Conservation (phyloP, 1,139 yeast species). For the Yamadazyma pseudoaaseri region DNA sequence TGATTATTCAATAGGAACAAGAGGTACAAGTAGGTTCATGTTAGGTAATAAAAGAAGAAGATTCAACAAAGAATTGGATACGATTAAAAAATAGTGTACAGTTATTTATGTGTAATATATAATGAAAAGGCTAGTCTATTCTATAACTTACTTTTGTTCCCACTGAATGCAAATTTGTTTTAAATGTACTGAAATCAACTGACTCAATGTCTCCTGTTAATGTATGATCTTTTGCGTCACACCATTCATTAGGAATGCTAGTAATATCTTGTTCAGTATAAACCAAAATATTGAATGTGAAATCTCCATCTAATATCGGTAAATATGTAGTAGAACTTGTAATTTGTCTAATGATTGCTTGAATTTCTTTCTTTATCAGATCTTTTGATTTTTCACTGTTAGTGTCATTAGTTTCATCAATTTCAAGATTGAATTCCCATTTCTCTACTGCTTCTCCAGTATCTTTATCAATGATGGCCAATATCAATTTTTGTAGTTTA, state of each 20-base stretch:
- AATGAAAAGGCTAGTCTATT: slow-evolving; percentile 15
- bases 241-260: slow-evolving; percentile 79
- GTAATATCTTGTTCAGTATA: slow-evolving; percentile 68
- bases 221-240: slow-evolving; percentile 65
- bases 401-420: slow-evolving; percentile 20
- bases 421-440: slow-evolving; percentile 79
- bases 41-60: slow-evolving; percentile 49
- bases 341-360: slow-evolving; percentile 82
- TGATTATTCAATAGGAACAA: slow-evolving; percentile 44
- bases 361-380: slow-evolving; percentile 71
- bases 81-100: slow-evolving; percentile 1
- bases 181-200: slow-evolving; percentile 69
- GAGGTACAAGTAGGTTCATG: slow-evolving; percentile 57
- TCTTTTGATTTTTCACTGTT: slow-evolving; percentile 35
- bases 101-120: background rate
- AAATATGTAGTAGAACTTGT: slow-evolving; percentile 85
- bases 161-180: slow-evolving; percentile 68
- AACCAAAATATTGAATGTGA: slow-evolving; percentile 84
- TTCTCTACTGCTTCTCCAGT: slow-evolving; percentile 72
- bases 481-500: slow-evolving; percentile 64
- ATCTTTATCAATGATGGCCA: slow-evolving; percentile 69
- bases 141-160: slow-evolving; percentile 78
- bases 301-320: slow-evolving; percentile 69
- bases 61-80: slow-evolving; percentile 26
- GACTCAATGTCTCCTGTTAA: slow-evolving; percentile 55